Evolutionary conservation across 176 grass and related monocot genomes (phyloP).

Genomic region (Triticum monococcum): DNA sequence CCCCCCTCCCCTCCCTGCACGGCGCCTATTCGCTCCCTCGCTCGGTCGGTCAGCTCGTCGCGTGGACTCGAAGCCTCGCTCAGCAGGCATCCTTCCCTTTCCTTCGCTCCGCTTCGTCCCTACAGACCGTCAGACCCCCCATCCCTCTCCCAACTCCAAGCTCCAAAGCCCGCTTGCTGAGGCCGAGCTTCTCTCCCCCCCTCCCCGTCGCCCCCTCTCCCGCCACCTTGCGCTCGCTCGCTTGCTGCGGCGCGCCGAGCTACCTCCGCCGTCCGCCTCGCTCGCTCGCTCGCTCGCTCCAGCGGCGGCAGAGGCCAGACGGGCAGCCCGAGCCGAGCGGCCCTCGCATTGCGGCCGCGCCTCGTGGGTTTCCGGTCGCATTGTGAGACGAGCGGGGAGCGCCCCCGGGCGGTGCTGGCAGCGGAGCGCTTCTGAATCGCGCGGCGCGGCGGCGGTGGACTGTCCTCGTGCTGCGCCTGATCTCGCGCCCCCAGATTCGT

Average conservation of each 20-base stretch:
- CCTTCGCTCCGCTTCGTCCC: neutral
- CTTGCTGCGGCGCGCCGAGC: neutral
- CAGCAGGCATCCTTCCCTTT: too few relatives aligned
- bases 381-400: neutral
- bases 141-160: neutral
- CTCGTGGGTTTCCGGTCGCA: neutral
- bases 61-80: conserved; percentile 44
- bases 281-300: neutral
- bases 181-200: neutral
- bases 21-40: neutral
- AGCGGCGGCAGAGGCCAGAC: neutral
- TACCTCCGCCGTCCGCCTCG: neutral
- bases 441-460: neutral
- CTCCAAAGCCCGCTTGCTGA: neutral
- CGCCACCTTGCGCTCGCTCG: neutral
- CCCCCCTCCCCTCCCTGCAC: neutral
- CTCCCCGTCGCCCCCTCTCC: neutral
- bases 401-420: neutral
- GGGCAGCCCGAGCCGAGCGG: neutral
- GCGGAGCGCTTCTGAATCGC: neutral
- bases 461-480: neutral
- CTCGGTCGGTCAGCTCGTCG: conserved; percentile 19
- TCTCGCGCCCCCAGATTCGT: conserved; percentile 21
- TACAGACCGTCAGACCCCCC: neutral
- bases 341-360: conserved; percentile 5